These are phyloP conservation scores for Nadsonia commutata DNA, from an alignment of 1,139 yeast species.

Conservation along the genomic window DNA sequence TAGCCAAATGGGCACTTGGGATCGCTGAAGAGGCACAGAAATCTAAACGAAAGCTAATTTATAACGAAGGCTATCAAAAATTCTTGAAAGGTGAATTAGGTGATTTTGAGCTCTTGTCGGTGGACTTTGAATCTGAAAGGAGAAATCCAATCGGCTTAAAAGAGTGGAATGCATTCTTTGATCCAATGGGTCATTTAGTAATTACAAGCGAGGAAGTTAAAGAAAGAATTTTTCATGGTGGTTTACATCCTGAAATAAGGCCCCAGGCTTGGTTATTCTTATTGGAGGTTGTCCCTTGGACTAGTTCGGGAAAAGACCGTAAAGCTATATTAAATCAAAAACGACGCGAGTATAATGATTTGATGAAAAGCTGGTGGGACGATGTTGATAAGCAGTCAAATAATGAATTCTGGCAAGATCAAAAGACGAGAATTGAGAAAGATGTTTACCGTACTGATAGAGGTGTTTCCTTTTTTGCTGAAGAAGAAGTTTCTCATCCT, in stretches of 20 bases:
- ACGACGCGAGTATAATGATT: slow-evolving; percentile 47
- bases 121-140: slow-evolving; percentile 49
- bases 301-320: slow-evolving; percentile 58
- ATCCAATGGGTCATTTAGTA: slow-evolving; percentile 54
- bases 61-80: slow-evolving; percentile 22
- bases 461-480: slow-evolving; percentile 47
- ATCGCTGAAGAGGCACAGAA: slow-evolving; percentile 87
- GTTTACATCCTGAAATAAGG: slow-evolving; percentile 47
- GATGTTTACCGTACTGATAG: slow-evolving; percentile 91
- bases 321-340: slow-evolving; percentile 40
- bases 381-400: slow-evolving; percentile 40
- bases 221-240: slow-evolving; percentile 81
- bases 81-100: slow-evolving; percentile 45
- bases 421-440: slow-evolving; percentile 76
- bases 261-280: slow-evolving; percentile 77
- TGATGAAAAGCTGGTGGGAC: slow-evolving; percentile 56
- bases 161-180: slow-evolving; percentile 86
- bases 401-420: slow-evolving; percentile 77
- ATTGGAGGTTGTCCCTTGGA: slow-evolving; percentile 82
- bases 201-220: slow-evolving; percentile 67
- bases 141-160: slow-evolving; percentile 46
- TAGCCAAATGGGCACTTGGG: slow-evolving; percentile 95
- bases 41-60: slow-evolving; percentile 27
- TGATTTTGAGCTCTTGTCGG: slow-evolving; percentile 53
- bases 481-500: slow-evolving; percentile 33